Base-by-base conservation (phyloP, 805 yeast genomes). In the Starmerella asiatica region DNA sequence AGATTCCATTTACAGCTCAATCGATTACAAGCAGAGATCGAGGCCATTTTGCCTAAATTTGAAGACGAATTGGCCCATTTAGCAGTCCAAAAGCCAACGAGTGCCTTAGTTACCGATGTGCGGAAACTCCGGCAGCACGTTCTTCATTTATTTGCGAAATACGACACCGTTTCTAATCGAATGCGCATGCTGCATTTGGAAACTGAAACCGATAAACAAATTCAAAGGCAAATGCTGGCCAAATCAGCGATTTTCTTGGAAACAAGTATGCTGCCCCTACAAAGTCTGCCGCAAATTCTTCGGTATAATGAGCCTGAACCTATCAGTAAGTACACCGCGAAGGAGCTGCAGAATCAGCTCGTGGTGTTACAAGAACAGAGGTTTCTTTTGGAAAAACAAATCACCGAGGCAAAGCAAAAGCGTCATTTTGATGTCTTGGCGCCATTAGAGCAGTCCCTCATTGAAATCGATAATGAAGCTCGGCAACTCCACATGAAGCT, bases 361-460 rank as follows among this genome's bases (percentile, higher is more conserved):
- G 80, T 86, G 79, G 95, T 88, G 9, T 60, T 84, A 53, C 78
- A 78, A 44, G 97, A 86, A 55, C 97, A 86, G 52, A 67, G 68
- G 49, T 86, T 71, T 49, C 58, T 88, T 44, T 75, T 88, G 3
- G 71, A 73, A 42, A 67, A 73, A 14, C 71, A 78, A 70, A 69
- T 81, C 21, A 64, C 67, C 2, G 73, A 68, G 12, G 73, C 77
- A 28, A 80, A 76, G 44, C 68, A 67, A 47, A 74, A 70, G 37
- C 61, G 96, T 32, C 72, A 74, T 47, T 82, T 83, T 53, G 95
- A 85, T 42, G 94, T 82, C 54, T 59, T 83, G 32, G 63, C 61
- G 9, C 67, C 80, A 1, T 60, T 88, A 42, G 70, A 69, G 27
- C 64, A 57, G 17, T 81, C 79, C 40, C 52, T 75, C 36, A 56